These are phyloP conservation scores for Extremus antarcticus DNA, from an alignment of 495 filamentous ascomycete genomes.

Conservation along the genomic window DNA sequence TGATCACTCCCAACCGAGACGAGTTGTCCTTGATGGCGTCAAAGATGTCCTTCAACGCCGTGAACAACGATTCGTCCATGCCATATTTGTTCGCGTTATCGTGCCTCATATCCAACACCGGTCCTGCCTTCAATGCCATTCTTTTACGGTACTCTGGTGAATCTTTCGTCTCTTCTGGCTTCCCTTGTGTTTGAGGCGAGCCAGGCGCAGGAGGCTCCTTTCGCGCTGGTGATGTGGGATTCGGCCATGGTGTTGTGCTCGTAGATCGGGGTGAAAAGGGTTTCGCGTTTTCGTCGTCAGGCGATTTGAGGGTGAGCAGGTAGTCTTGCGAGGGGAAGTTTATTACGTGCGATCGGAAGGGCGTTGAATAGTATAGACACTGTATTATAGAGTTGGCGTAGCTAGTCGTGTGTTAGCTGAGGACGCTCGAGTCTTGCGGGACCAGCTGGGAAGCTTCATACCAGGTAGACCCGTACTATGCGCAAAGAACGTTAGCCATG, in stretches of 20 bases:
- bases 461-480: constrained; percentile 94
- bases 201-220: constrained; percentile 1
- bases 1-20: constrained; percentile 80
- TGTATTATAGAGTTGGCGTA: constrained; percentile 98
- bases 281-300: neutral
- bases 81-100: constrained; percentile 72
- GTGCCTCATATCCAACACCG: constrained; percentile 68
- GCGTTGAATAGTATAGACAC: constrained; percentile 88
- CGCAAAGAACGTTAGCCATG: constrained; percentile 21
- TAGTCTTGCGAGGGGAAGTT: constrained; percentile 62
- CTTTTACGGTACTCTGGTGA: constrained; percentile 96
- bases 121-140: constrained; percentile 74
- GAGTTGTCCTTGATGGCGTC: constrained; percentile 75
- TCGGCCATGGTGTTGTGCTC: constrained; percentile 15
- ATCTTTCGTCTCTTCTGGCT: constrained; percentile 66
- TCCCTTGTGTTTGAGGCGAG: constrained; percentile 30
- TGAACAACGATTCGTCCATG: constrained; percentile 91
- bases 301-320: constrained; percentile 4
- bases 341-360: constrained; percentile 90
- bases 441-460: constrained; percentile 41
- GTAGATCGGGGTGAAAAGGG: constrained; percentile 4
- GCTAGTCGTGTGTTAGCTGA: constrained; percentile 39
- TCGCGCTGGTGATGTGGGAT: constrained; percentile 14
- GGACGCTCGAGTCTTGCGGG: neutral
- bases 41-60: constrained; percentile 90